These are phyloP conservation scores for Porodaedalea pini DNA, from an alignment of 1,284 basidiomycete species.

Conservation along the genomic window DNA sequence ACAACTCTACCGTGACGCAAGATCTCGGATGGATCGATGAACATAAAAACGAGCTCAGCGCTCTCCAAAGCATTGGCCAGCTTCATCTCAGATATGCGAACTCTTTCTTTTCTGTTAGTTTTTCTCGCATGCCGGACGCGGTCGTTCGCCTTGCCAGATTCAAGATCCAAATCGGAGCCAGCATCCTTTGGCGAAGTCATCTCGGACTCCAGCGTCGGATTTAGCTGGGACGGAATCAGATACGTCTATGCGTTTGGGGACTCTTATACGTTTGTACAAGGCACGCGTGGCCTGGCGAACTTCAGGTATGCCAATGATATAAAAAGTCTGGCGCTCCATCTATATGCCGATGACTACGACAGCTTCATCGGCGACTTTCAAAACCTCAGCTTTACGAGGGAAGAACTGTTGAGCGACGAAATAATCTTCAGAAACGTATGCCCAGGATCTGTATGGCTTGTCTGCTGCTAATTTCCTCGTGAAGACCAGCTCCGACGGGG, in stretches of 20 bases:
- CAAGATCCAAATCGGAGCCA: background rate
- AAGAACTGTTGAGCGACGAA: slow-evolving; percentile 40
- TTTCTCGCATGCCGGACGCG: background rate
- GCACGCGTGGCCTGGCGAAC: slow-evolving; percentile 43
- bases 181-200: slow-evolving; percentile 11
- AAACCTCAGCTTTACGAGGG: slow-evolving; percentile 40
- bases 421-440: slow-evolving; percentile 47
- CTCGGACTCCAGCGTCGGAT: slow-evolving; percentile 21
- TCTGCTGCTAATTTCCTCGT: background rate
- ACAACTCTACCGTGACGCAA: no score
- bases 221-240: slow-evolving; percentile 40
- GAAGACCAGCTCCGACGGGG: slow-evolving; percentile 52
- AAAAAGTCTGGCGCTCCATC: background rate
- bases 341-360: background rate
- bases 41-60: no score
- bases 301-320: slow-evolving; percentile 38
- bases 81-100: no score
- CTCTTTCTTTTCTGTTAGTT: background rate
- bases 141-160: no score
- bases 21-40: no score
- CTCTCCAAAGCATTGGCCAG: background rate
- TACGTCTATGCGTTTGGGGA: slow-evolving; percentile 52
- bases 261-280: slow-evolving; percentile 54
- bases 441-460: background rate
- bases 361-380: slow-evolving; percentile 52